Base-by-base conservation (phyloP, 805 yeast genomes). In the Ogataea henricii region DNA sequence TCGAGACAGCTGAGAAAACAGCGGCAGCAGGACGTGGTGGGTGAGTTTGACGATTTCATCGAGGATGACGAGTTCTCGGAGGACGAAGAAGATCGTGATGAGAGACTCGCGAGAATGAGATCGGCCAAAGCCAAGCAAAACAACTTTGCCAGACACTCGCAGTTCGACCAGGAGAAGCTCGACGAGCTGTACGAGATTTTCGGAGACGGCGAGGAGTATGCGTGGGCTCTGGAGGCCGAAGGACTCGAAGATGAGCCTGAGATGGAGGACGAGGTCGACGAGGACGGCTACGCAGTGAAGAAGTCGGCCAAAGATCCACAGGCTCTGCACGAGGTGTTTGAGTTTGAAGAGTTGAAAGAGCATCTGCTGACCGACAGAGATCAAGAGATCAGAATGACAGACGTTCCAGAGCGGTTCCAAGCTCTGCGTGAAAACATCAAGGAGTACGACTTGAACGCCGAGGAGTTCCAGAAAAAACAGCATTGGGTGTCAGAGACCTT, bases 41-140 rank as follows among this genome's bases (percentile, higher is more conserved):
- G 90, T 63, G 98, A 94, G 67, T 82, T 92, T 59, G 99, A 90
- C 65, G 99, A 91, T 64, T 94, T 94, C 70, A 94, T 94, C 57
- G 99, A 92, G 68, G 97, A 92, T 52, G 99, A 94, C 67, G 97
- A 91, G 65, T 86, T 87, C 61, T 88, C 95, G 7, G 97, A 89
- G 61, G 96, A 90, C 61, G 89, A 84, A 58, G 90, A 85, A 53
- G 86, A 81, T 48, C 70, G 79, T 17, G 72, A 76, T 45, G 79
- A 73, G 51, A 54, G 64, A 40, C 51, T 65, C 10, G 71, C 71
- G 14, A 57, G 70, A 50, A 63, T 65, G 65, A 56, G 71, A 51
- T 63, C 68, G 1, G 63, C 66, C 10, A 59, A 62, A 37, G 63
- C 65, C 17, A 60, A 60, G 40, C 66, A 64, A 34, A 55, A 56